Conservation (phyloP, 352 stramenopile species). For the Saprolegnia diclina region DNA sequence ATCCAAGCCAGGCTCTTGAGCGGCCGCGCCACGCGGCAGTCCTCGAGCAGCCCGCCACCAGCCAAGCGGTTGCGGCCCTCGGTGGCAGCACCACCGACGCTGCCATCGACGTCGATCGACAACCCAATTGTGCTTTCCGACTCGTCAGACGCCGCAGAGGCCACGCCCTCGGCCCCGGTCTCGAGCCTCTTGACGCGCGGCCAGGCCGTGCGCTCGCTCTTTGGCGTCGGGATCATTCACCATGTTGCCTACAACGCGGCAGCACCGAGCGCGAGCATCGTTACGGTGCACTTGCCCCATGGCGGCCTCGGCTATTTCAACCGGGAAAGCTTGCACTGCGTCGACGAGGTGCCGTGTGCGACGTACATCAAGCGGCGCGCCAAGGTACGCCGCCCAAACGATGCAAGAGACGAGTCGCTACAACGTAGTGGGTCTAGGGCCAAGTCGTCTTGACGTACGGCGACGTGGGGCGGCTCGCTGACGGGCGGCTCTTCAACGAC, state of each 20-base stretch:
- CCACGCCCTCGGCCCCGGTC: background rate
- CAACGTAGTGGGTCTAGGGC: too few species aligned
- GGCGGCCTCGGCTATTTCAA: background rate
- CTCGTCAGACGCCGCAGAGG: background rate
- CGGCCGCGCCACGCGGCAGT: background rate
- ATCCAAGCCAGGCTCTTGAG: background rate
- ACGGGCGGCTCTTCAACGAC: slow-evolving; percentile 12
- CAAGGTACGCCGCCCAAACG: slow-evolving; percentile 16
- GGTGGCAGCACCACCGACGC: background rate
- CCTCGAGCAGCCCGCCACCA: background rate
- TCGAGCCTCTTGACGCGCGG: background rate
- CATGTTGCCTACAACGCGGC: background rate
- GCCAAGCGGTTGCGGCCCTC: background rate
- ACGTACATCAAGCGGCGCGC: slow-evolving; percentile 4
- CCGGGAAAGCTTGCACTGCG: background rate
- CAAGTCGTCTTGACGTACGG: slow-evolving; percentile 22
- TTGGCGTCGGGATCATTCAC: slow-evolving; percentile 12
- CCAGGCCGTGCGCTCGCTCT: slow-evolving; percentile 12
- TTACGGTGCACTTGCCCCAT: background rate
- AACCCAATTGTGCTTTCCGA: slow-evolving; percentile 18
- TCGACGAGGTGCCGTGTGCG: slow-evolving; percentile 9
- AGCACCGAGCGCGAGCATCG: background rate
- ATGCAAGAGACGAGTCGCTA: background rate
- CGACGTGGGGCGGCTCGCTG: slow-evolving; percentile 14
- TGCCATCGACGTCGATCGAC: background rate